Percentiles rank a stretch among this genome's conserved stretches.
phyloP scores from a whole-genome alignment of 2,329 filamentous ascomycete species.

The Colletotrichum sp. region DNA sequence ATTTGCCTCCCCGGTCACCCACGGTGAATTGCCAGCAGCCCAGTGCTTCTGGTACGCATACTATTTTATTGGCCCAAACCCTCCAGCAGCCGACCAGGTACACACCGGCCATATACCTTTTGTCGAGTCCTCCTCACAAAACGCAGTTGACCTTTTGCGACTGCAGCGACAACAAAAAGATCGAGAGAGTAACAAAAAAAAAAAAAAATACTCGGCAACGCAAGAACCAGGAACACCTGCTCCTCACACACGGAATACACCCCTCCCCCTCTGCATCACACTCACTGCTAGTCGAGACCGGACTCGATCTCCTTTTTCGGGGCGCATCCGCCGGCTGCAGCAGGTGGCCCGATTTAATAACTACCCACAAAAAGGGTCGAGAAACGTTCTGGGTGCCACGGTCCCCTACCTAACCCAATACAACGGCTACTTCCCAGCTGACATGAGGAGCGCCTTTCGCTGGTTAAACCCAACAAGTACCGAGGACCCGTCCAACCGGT shows the following conservation, averaged over 20 bases:
- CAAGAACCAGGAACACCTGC: neutral
- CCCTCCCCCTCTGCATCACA: neutral
- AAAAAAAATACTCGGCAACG: neutral
- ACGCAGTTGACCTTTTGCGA: neutral
- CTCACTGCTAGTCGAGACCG: slow-evolving; percentile 14
- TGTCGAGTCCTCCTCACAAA: neutral
- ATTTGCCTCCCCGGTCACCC: slow-evolving; percentile 12
- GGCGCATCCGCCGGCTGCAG: slow-evolving; percentile 17
- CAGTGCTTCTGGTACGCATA: neutral
- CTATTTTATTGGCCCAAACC: neutral
- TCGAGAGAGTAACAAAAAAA: neutral
- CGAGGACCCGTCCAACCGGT: slow-evolving; percentile 26
- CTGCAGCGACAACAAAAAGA: neutral
- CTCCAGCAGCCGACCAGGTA: neutral
- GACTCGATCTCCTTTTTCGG: slow-evolving; percentile 23
- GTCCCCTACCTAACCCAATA: slow-evolving; percentile 20
- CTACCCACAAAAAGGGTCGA: slow-evolving; percentile 23
- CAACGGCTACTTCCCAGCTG: slow-evolving; percentile 21
- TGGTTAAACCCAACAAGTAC: slow-evolving; percentile 25
- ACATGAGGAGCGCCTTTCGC: slow-evolving; percentile 25
- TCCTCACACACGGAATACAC: neutral
- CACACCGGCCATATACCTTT: neutral
- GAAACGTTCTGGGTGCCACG: slow-evolving; percentile 22
- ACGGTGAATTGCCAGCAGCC: neutral
- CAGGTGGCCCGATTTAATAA: slow-evolving; percentile 22